Percentiles rank a stretch among this genome's conserved stretches.
Conservation (phyloP, 257 asterid species). For the Lycium barbarum region DNA sequence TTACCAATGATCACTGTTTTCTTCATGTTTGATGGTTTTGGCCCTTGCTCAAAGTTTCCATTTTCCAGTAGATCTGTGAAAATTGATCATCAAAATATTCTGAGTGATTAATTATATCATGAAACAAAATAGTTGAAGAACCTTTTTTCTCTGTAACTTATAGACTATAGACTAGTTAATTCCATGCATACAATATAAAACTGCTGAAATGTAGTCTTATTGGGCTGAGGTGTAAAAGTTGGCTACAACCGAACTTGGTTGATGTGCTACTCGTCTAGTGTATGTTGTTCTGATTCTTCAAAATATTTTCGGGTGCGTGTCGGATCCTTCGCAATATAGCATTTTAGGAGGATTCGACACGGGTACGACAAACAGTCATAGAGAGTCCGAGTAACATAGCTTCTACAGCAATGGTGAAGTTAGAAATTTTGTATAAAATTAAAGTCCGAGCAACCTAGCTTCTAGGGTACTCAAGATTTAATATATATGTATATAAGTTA, state of each 20-base stretch:
- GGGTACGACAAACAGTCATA: neutral
- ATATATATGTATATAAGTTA: neutral
- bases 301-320: rapidly evolving
- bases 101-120: neutral
- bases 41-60: constrained; percentile 74
- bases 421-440: neutral
- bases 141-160: neutral
- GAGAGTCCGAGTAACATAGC: neutral
- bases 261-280: neutral
- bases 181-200: neutral
- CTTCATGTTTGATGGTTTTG: constrained; percentile 55
- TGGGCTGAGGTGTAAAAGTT: neutral
- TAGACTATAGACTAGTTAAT: neutral
- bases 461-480: neutral
- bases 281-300: neutral
- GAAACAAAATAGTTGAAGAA: neutral
- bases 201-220: neutral
- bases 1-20: constrained; percentile 66
- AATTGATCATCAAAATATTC: no score
- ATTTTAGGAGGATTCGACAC: neutral
- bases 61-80: constrained; percentile 59
- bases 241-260: neutral
- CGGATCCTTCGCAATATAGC: neutral
- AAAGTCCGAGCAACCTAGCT: neutral
- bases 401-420: neutral